Conservation (phyloP, 108 stramenopile genomes). For the Poteriospumella lacustris region DNA sequence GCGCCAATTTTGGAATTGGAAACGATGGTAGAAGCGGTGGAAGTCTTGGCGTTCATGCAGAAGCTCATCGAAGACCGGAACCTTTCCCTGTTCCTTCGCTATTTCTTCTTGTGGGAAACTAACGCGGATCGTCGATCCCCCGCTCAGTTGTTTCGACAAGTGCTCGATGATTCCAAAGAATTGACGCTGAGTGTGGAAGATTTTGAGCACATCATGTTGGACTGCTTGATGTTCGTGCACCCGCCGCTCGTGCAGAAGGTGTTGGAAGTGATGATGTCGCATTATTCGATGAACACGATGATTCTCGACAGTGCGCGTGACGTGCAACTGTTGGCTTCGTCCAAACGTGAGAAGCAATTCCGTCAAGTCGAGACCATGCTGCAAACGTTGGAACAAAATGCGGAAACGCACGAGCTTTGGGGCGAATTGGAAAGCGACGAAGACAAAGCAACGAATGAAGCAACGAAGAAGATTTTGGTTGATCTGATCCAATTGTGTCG, state of each 20-base stretch:
- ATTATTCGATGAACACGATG: neutral
- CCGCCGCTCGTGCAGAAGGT: conserved; percentile 25
- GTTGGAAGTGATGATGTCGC: conserved; percentile 32
- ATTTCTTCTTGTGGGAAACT: neutral
- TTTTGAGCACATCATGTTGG: conserved; percentile 27
- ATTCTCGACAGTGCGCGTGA: conserved; percentile 6
- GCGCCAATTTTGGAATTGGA: neutral
- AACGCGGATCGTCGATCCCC: neutral
- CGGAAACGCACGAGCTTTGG: conserved; percentile 41
- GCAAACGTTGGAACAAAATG: conserved; percentile 15
- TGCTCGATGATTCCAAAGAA: conserved; percentile 12
- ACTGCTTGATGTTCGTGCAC: conserved; percentile 33
- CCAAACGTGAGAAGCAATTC: neutral
- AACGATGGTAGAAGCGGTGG: conserved; percentile 17
- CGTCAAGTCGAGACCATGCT: conserved; percentile 1
- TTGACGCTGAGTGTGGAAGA: neutral
- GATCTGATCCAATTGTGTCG: conserved; percentile 21
- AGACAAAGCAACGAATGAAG: conserved; percentile 19
- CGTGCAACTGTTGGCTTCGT: conserved; percentile 23
- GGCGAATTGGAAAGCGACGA: conserved; percentile 17
- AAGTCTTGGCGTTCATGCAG: conserved; percentile 8
- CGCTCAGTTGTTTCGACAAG: neutral
- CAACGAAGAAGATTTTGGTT: neutral
- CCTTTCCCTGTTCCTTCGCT: neutral
- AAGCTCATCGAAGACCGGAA: conserved; percentile 11